Conservation (phyloP, 106 monocot genomes). For the Triglochin maritima region DNA sequence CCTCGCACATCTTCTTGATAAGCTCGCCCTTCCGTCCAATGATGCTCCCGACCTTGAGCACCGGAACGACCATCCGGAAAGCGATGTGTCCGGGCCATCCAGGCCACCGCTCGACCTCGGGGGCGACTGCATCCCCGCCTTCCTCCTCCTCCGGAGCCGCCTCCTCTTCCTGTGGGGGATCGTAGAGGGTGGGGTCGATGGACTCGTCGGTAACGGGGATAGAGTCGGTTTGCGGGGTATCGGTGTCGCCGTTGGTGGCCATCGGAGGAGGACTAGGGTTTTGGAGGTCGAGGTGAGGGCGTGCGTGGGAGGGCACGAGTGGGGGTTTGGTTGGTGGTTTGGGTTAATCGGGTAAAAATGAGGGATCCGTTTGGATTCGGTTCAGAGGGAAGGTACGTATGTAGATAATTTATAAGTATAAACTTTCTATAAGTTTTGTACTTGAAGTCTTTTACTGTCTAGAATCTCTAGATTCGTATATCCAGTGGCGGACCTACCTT, state of each 20-base stretch:
- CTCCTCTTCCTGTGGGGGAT: background rate
- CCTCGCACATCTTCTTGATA: conserved; percentile 75
- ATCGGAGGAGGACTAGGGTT: background rate
- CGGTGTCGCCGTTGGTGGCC: background rate
- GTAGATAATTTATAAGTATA: too few species aligned
- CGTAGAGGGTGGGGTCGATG: background rate
- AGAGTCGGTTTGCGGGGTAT: background rate
- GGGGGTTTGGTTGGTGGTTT: background rate
- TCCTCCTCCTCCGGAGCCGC: conserved; percentile 5
- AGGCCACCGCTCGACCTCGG: conserved; percentile 56
- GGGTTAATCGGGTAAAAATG: too few species aligned
- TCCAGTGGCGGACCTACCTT: too few species aligned
- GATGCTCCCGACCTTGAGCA: conserved; percentile 69
- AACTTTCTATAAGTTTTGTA: too few species aligned
- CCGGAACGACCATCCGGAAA: conserved; percentile 63
- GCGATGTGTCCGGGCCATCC: conserved; percentile 86
- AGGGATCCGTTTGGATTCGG: too few species aligned
- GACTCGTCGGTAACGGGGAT: background rate
- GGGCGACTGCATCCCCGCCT: background rate
- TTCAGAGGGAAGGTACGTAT: too few species aligned
- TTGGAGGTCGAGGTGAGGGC: background rate
- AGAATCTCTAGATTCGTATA: too few species aligned
- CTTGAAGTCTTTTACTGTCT: too few species aligned
- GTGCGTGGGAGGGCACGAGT: background rate
- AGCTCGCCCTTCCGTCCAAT: conserved; percentile 79